phyloP scores from a whole-genome alignment of 2,329 filamentous ascomycete species.

The Talaromyces sp. region DNA sequence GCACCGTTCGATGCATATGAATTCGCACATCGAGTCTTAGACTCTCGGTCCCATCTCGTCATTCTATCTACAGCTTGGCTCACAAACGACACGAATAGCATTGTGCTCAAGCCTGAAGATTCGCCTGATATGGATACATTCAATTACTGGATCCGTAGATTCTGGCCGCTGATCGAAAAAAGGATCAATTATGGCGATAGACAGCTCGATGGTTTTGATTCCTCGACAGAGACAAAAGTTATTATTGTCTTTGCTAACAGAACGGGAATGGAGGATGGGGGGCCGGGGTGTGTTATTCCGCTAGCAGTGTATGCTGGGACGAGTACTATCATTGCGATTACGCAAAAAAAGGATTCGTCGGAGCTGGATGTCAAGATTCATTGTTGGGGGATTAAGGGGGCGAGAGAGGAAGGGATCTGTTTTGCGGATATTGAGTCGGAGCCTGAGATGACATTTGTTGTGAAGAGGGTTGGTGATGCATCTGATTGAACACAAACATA shows the following conservation, averaged over 20 bases:
- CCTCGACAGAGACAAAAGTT: constrained; percentile 31
- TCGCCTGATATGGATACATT: constrained; percentile 59
- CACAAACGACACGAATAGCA: constrained; percentile 48
- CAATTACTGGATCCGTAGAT: constrained; percentile 60
- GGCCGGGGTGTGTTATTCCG: constrained; percentile 31
- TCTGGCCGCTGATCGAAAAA: constrained; percentile 49
- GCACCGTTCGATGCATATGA: constrained; percentile 59
- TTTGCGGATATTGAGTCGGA: constrained; percentile 45
- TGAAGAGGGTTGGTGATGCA: neutral
- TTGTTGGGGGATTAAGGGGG: constrained; percentile 47
- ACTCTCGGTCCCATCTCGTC: constrained; percentile 49
- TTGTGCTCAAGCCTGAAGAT: constrained; percentile 42
- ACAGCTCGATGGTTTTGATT: constrained; percentile 14
- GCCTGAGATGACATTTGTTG: constrained; percentile 38
- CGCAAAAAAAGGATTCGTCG: constrained; percentile 24
- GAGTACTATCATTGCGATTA: constrained; percentile 44
- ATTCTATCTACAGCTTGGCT: constrained; percentile 64
- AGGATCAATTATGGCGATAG: constrained; percentile 24
- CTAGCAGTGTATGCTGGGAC: constrained; percentile 47
- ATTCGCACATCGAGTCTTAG: constrained; percentile 55
- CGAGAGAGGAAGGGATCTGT: constrained; percentile 44
- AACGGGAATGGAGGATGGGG: constrained; percentile 40
- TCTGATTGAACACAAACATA: neutral
- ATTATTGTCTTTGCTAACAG: constrained; percentile 49
- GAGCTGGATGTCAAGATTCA: constrained; percentile 38